phyloP scores from a whole-genome alignment of 2,329 filamentous ascomycete species.

The Raffaelea albimanens region DNA sequence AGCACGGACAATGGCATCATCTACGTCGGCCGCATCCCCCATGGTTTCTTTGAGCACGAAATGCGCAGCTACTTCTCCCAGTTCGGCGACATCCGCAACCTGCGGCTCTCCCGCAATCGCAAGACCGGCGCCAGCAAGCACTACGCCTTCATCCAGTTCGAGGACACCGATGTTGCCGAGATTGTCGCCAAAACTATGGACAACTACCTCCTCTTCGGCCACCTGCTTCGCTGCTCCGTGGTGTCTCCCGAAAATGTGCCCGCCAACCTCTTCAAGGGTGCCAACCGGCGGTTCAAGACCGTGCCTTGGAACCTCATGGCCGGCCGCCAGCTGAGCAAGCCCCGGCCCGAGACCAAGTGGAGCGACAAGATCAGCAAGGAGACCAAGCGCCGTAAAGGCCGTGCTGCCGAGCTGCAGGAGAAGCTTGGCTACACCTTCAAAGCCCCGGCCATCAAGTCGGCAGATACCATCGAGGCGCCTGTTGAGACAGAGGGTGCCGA shows the following conservation, averaged over 20 bases:
- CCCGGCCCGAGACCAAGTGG: constrained; percentile 69
- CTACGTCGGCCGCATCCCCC: constrained; percentile 64
- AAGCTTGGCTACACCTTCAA: constrained; percentile 73
- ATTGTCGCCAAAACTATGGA: constrained; percentile 95
- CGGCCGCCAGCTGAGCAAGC: constrained; percentile 63
- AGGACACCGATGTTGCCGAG: constrained; percentile 65
- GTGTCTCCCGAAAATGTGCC: constrained; percentile 71
- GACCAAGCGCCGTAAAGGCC: constrained; percentile 56
- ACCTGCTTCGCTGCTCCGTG: constrained; percentile 68
- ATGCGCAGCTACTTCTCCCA: constrained; percentile 91
- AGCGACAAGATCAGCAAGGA: constrained; percentile 64
- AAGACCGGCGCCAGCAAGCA: constrained; percentile 87
- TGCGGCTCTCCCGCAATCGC: constrained; percentile 85
- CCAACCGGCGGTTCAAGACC: constrained; percentile 76
- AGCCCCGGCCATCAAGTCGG: constrained; percentile 58
- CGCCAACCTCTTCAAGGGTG: constrained; percentile 76
- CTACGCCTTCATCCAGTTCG: constrained; percentile 90
- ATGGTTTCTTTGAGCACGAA: constrained; percentile 91
- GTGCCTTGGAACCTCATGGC: constrained; percentile 84
- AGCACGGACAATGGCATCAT: constrained; percentile 56
- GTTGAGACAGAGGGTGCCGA: background rate
- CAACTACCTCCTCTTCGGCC: constrained; percentile 91
- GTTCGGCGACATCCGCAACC: constrained; percentile 70
- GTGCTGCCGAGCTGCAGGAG: constrained; percentile 66
- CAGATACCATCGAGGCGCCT: constrained; percentile 12